A percentile compares a stretch with the other conserved stretches of the same genome.
phyloP scores from a whole-genome alignment of 2,329 filamentous ascomycete species.

The Cladophialophora yegresii region DNA sequence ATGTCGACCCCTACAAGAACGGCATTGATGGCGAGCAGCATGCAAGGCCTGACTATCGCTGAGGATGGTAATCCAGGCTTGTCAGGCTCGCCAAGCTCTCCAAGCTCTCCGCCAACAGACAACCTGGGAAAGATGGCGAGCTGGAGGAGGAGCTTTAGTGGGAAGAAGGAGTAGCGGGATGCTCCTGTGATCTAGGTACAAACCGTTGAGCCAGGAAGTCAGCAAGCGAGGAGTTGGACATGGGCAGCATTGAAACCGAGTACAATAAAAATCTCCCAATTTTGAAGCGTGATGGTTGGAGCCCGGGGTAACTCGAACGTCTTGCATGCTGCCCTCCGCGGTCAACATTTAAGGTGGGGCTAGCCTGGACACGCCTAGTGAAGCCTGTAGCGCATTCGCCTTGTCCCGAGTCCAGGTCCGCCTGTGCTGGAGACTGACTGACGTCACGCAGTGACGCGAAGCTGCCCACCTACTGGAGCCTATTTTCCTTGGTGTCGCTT shows the following conservation, averaged over 20 bases:
- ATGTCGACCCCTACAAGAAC: constrained; percentile 19
- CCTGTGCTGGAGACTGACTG: neutral
- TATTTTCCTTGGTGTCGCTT: neutral
- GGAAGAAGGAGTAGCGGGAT: constrained; percentile 7
- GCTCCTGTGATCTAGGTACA: neutral
- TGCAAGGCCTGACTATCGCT: constrained; percentile 11
- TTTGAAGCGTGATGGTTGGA: neutral
- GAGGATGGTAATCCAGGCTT: constrained; percentile 17
- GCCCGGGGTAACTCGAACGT: neutral
- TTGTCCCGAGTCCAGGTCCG: neutral
- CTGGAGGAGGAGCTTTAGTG: constrained; percentile 16
- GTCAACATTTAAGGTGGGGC: neutral
- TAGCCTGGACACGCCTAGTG: neutral
- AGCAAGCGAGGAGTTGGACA: constrained; percentile 6
- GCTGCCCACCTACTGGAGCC: neutral
- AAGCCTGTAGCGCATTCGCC: neutral
- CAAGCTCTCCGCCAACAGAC: constrained; percentile 6
- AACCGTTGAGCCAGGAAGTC: neutral
- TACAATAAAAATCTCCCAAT: neutral
- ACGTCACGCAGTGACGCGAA: constrained; percentile 9
- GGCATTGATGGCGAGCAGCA: constrained; percentile 15
- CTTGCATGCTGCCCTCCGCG: neutral
- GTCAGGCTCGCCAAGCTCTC: neutral
- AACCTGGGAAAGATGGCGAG: neutral
- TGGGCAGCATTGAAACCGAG: neutral